Evolutionary conservation across 2,329 filamentous ascomycete genomes (phyloP), one percentile per base, ranked within the genome.

Genomic region (Podosphaera xanthii): DNA sequence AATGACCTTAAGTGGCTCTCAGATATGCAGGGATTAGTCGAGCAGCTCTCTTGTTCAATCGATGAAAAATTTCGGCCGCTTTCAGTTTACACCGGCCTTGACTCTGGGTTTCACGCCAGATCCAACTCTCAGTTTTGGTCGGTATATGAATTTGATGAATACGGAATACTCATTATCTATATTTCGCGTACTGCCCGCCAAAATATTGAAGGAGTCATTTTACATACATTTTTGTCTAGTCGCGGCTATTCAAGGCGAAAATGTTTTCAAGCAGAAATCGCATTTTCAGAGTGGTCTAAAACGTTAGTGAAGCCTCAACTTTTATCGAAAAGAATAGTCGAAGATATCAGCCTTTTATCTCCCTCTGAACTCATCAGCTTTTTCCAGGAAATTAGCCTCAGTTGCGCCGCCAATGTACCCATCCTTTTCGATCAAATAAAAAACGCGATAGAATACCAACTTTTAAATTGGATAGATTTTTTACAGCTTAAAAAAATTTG

Each of bases 191-290:
- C 73, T 40, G 70, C 69, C 1, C 4, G 30, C 34, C 69, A 70
- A n/a, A 73, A 73, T 52, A 62, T 74, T 6, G 66, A 68, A 12
- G 70, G 72, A 22, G 72, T 71, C 2, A 66, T 76, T 5, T 62
- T 76, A 14, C 74, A 76, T 60, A 74, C 73, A 2, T 76, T 72
- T 62, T 64, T 75, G 3, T 74, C 73, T 1, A 70, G 69, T 44
- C 70, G 70, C 54, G 72, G 70, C n/a, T 69, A 70, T 36, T 63
- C 70, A 40, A 69, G 73, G 5, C 66, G 71, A 60, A 65, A 72
- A 55, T 73, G 72, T 60, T 71, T 74, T 49, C 68, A 71, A 57
- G 67, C 67, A 1, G 73, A 75, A 62, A 64, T 69, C 3, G 66
- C 68, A n/a, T 64, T 74, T 56, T 69, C 71, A 2, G 63, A 65